Evolutionary conservation across 371 early-diverging fungal species (phyloP), one percentile per base, ranked within the genome.

Genomic region (Capillidium rhysosporum): DNA sequence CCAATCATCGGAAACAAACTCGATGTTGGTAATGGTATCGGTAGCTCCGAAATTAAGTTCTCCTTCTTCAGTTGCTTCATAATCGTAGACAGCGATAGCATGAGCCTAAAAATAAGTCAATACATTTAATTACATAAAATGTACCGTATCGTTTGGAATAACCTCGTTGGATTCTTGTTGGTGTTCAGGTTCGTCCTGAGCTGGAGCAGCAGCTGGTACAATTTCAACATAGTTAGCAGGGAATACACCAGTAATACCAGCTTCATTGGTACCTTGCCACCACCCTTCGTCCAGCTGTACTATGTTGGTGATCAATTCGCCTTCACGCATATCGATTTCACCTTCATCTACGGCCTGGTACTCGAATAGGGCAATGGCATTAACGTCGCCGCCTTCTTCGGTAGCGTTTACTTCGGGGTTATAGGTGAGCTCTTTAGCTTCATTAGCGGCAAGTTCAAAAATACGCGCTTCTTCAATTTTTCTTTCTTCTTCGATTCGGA

Each of bases 1-100:
- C 95, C 95, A 94, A 46, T 89, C 93, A 0, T 86, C 87, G 28
- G 80, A 79, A 1, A 83, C 77, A 61, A 82, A 81, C 44, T 80
- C 82, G 52, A 94, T 83, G 43, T 85, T 65, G 2, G 69, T 69
- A 57, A 94, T 84, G 7, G 60, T 44, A 21, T 90, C 84, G 21
- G 81, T 86, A 31, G 84, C 84, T 0, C 26, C 49, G 63, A 94
- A 89, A 2, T 80, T 70, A 25, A 94, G 68, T 64, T 94, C 95
- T 59, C 88, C 89, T 7, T 81, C 84, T 57, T 92, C 93, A 4
- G 75, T 75, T 1, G 92, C 88, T 8, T 70, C 75, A 62, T 89
- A 94, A 57, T 90, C 89, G 59, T 86, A 93, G 45, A 85, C 56
- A 0, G 82, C 86, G 18, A 71, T 46, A 1, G 86, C 85, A n/a